phyloP scores from a whole-genome alignment of 176 grass and related monocot genomes.

The Musa troglodytarum region DNA sequence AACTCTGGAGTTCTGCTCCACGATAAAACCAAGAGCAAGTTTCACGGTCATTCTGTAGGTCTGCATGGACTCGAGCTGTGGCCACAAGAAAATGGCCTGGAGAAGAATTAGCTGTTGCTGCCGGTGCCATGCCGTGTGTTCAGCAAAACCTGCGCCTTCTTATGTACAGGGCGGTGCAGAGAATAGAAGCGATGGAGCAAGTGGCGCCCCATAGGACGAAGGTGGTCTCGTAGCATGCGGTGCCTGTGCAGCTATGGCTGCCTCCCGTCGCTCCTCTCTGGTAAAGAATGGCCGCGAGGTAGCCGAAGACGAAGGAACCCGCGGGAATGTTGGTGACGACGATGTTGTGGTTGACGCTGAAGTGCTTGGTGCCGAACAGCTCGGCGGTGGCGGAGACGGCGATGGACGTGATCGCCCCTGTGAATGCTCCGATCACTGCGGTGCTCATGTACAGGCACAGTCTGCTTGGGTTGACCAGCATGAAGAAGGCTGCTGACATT shows the following conservation, averaged over 20 bases:
- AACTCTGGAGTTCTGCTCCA: neutral
- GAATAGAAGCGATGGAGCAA: conserved; percentile 49
- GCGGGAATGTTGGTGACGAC: conserved; percentile 79
- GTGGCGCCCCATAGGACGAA: conserved; percentile 65
- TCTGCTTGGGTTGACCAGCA: conserved; percentile 42
- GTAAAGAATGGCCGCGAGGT: conserved; percentile 68
- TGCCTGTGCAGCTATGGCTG: conserved; percentile 39
- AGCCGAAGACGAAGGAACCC: conserved; percentile 86
- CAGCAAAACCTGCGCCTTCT: conserved; percentile 29
- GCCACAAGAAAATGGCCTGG: too few species aligned
- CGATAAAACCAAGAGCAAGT: conserved; percentile 5
- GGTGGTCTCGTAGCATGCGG: conserved; percentile 51
- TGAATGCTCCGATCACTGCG: conserved; percentile 72
- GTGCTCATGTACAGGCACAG: conserved; percentile 59
- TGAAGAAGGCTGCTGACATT: conserved; percentile 64
- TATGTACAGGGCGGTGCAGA: conserved; percentile 56
- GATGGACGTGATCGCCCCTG: conserved; percentile 79
- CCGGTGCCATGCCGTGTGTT: neutral
- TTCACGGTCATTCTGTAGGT: neutral
- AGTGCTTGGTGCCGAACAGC: conserved; percentile 80
- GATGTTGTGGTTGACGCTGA: conserved; percentile 96
- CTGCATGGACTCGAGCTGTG: too few species aligned
- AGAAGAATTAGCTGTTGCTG: too few species aligned
- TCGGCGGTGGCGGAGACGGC: conserved; percentile 74
- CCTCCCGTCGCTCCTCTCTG: conserved; percentile 37